Conservation (phyloP, 2,329 filamentous ascomycete species). For the Phialemonium atrogriseum region DNA sequence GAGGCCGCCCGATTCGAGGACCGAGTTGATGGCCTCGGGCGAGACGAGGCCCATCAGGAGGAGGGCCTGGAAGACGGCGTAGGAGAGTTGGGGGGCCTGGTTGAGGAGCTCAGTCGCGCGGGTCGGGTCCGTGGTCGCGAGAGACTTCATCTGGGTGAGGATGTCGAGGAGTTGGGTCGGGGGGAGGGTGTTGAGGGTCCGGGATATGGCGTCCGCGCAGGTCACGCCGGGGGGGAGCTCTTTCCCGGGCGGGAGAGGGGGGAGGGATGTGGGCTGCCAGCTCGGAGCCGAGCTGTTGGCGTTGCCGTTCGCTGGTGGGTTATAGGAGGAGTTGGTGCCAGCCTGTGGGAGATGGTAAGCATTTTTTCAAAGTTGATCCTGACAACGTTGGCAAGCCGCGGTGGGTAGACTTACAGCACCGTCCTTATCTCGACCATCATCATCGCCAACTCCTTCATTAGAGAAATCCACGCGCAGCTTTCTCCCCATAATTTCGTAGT, state of each 20-base stretch:
- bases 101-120: slow-evolving; percentile 80
- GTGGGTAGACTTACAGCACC: slow-evolving; percentile 4
- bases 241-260: slow-evolving; percentile 74
- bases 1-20: slow-evolving; percentile 55
- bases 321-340: slow-evolving; percentile 8
- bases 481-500: slow-evolving; percentile 89
- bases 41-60: slow-evolving; percentile 90
- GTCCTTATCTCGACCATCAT: slow-evolving; percentile 18
- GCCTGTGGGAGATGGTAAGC: not conserved
- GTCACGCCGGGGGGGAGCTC: slow-evolving; percentile 77
- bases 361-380: not conserved
- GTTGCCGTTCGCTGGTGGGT: slow-evolving; percentile 15
- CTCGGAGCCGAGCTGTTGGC: slow-evolving; percentile 1
- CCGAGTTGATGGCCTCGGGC: slow-evolving; percentile 69
- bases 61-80: slow-evolving; percentile 90
- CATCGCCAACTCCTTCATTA: slow-evolving; percentile 74
- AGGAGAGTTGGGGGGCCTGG: slow-evolving; percentile 85
- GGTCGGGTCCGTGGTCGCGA: slow-evolving; percentile 73
- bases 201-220: slow-evolving; percentile 84
- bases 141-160: slow-evolving; percentile 84
- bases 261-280: slow-evolving; percentile 42
- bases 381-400: too few species aligned
- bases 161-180: slow-evolving; percentile 88
- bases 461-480: slow-evolving; percentile 94
- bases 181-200: slow-evolving; percentile 78